Percentiles rank a stretch among this genome's conserved stretches.
These are phyloP conservation scores for Cryphonectria parasitica DNA, from an alignment of 2,329 filamentous ascomycete genomes.

Conservation along the genomic window DNA sequence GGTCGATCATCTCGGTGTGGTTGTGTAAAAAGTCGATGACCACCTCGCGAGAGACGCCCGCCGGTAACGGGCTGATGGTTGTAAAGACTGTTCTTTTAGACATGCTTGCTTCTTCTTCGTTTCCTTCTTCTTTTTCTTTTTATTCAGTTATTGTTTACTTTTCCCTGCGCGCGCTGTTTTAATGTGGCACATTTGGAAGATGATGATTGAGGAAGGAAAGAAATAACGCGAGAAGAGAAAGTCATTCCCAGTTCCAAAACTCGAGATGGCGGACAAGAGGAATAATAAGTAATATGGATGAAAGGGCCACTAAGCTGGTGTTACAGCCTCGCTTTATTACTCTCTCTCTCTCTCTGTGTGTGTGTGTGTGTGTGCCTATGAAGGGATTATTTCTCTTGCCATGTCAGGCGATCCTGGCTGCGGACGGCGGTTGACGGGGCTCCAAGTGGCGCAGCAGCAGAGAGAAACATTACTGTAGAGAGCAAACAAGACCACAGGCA, in stretches of 20 bases:
- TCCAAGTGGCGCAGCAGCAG: neutral
- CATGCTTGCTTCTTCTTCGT: slow-evolving; percentile 43
- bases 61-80: slow-evolving; percentile 76
- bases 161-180: too few relatives aligned
- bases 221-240: too few relatives aligned
- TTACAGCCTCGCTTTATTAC: neutral
- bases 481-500: neutral
- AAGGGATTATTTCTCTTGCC: neutral
- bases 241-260: neutral
- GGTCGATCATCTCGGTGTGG: slow-evolving; percentile 82
- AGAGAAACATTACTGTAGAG: neutral
- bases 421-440: neutral
- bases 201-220: too few relatives aligned
- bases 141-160: too few relatives aligned
- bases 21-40: slow-evolving; percentile 77
- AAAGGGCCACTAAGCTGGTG: neutral
- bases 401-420: slow-evolving; percentile 1
- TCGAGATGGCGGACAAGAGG: neutral
- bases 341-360: neutral
- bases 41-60: slow-evolving; percentile 67
- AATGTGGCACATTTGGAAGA: too few relatives aligned
- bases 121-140: neutral
- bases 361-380: neutral
- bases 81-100: slow-evolving; percentile 74
- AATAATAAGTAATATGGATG: neutral